phyloP scores from a whole-genome alignment of 2,329 filamentous ascomycete genomes.

The Penicillium brevicompactum region DNA sequence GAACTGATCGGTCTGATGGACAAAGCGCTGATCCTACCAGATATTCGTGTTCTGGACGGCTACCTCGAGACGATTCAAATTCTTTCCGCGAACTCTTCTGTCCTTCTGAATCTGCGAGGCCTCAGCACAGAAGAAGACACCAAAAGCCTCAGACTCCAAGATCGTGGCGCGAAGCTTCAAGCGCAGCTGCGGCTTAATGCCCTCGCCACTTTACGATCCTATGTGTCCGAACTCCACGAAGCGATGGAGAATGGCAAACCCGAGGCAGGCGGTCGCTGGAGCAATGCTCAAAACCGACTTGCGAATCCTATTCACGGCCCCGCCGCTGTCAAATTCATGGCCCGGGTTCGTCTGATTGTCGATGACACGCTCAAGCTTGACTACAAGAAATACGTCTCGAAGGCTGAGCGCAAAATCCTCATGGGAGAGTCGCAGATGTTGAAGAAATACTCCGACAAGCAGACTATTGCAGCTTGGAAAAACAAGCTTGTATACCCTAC shows the following conservation, averaged over 20 bases:
- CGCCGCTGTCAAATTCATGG: slow-evolving; percentile 25
- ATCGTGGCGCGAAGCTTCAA: slow-evolving; percentile 29
- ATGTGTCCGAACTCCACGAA: slow-evolving; percentile 30
- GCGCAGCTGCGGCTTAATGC: slow-evolving; percentile 27
- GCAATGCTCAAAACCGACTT: slow-evolving; percentile 14
- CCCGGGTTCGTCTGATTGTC: slow-evolving; percentile 35
- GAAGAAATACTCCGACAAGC: slow-evolving; percentile 32
- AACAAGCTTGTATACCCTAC: slow-evolving; percentile 24
- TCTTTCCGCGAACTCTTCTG: slow-evolving; percentile 30
- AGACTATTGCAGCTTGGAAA: slow-evolving; percentile 18
- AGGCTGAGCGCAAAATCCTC: slow-evolving; percentile 25
- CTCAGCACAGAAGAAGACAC: slow-evolving; percentile 20
- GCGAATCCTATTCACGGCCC: slow-evolving; percentile 27
- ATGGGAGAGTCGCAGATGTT: slow-evolving; percentile 29
- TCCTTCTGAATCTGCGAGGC: slow-evolving; percentile 32
- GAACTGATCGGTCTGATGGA: slow-evolving; percentile 67
- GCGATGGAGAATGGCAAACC: slow-evolving; percentile 26
- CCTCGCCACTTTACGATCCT: slow-evolving; percentile 29
- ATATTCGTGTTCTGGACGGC: slow-evolving; percentile 30
- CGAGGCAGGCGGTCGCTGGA: slow-evolving; percentile 3
- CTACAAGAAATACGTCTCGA: slow-evolving; percentile 24
- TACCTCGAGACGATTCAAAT: slow-evolving; percentile 33
- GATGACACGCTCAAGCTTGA: slow-evolving; percentile 36
- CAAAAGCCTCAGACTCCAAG: slow-evolving; percentile 19
- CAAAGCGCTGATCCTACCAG: slow-evolving; percentile 29